These are phyloP conservation scores for Chalciporus chontae DNA, from an alignment of 768 basidiomycete species.

Conservation along the genomic window DNA sequence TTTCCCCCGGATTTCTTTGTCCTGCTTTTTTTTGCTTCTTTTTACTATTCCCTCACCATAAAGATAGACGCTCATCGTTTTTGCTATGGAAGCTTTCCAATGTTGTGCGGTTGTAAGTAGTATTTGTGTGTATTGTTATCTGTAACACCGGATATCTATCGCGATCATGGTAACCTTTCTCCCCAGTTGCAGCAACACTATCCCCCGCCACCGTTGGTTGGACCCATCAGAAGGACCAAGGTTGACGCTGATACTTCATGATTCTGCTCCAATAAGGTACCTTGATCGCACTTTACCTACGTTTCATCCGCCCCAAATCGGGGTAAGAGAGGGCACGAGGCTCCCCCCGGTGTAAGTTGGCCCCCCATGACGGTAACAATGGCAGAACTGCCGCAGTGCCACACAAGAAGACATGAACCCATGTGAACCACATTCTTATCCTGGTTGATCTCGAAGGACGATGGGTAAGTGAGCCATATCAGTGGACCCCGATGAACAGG, in stretches of 20 bases:
- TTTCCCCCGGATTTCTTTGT: neutral
- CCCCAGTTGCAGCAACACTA: no score
- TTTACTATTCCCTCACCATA: neutral
- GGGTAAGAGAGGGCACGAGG: constrained; percentile 12
- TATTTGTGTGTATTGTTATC: constrained; percentile 26
- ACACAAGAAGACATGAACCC: neutral
- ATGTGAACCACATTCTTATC: constrained; percentile 17
- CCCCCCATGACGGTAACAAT: constrained; percentile 5
- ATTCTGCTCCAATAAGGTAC: constrained; percentile 3
- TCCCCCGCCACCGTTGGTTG: neutral
- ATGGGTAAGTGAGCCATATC: constrained; percentile 3
- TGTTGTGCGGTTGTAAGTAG: constrained; percentile 13
- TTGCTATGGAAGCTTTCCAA: constrained; percentile 5
- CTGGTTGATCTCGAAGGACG: constrained; percentile 22
- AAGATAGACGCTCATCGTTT: constrained; percentile 15
- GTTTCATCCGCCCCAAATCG: constrained; percentile 3
- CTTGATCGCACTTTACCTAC: constrained; percentile 1
- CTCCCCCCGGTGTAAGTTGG: constrained; percentile 12
- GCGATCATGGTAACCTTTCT: constrained; percentile 1
- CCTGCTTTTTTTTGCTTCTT: neutral
- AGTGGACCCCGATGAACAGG: neutral
- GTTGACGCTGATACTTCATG: constrained; percentile 1
- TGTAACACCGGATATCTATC: constrained; percentile 5
- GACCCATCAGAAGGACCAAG: neutral
- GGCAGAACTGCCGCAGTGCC: constrained; percentile 10